Percentiles rank a stretch among this genome's conserved stretches.
phyloP scores from a whole-genome alignment of 1,139 yeast genomes.

The Hansenula lynferdii region DNA sequence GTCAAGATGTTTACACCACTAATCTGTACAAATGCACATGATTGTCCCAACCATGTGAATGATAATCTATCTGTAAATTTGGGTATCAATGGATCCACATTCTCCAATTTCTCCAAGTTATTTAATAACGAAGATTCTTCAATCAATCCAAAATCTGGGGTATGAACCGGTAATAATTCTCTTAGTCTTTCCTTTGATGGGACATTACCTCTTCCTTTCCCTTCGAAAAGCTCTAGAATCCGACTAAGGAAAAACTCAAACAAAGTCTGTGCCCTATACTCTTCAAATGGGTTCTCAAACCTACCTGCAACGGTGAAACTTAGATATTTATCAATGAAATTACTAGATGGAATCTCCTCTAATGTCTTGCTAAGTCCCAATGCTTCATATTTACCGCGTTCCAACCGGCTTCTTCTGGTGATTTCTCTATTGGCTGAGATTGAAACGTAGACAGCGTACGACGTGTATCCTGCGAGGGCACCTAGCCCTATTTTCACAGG shows the following conservation, averaged over 20 bases:
- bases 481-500: conserved; percentile 31
- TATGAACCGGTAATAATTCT: conserved; percentile 49
- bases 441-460: conserved; percentile 63
- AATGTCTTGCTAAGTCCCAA: too few species aligned
- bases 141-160: conserved; percentile 47
- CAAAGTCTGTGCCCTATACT: conserved; percentile 84
- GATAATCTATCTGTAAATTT: conserved; percentile 44
- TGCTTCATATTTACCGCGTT: conserved; percentile 12
- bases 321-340: conserved; percentile 31
- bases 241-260: conserved; percentile 79
- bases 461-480: conserved; percentile 56
- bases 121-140: conserved; percentile 8
- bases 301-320: conserved; percentile 65
- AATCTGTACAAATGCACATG: conserved; percentile 72
- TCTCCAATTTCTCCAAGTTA: conserved; percentile 4
- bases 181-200: conserved; percentile 46
- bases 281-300: conserved; percentile 88
- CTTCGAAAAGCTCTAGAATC: conserved; percentile 61
- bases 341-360: conserved; percentile 21
- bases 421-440: conserved; percentile 53
- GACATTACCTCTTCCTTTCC: conserved; percentile 61
- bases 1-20: conserved; percentile 72
- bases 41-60: conserved; percentile 92
- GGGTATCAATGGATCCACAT: conserved; percentile 23
- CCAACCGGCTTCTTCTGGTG: conserved; percentile 37